Evolutionary conservation across 1,139 yeast genomes (phyloP), one percentile per base, ranked within the genome.

Genomic region (Yamadazyma triangularis): DNA sequence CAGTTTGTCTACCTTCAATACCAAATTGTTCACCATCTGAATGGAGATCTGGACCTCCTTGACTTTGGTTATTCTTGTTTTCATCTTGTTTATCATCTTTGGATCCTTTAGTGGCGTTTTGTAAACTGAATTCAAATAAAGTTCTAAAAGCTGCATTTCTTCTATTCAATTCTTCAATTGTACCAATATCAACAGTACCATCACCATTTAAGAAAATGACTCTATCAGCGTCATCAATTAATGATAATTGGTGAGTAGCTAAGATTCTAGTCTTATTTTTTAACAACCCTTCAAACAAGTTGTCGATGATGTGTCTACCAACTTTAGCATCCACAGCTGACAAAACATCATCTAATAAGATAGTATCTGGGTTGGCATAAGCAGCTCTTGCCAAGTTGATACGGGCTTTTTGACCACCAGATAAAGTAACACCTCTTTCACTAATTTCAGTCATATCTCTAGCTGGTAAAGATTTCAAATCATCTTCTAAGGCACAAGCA

Each of bases 371-470:
- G 25, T 53, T 48, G 8, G 65, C 49, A 43, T 64, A 64, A 27
- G 55, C 58, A n/a, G 70, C 67, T 45, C 70, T 53, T 9, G 70
- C 70, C 41, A 64, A 55, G 38, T 60, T 60, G 27, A 64, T 58
- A 43, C 70, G 50, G 9, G 70, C 69, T 38, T 61, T 62, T 47
- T 64, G 70, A 23, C 70, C 70, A 23, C 70, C 70, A 27, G 67
- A 60, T 30, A 64, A 51, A 1, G 66, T 64, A 24, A 64, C 51
- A 40, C 70, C 70, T 40, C 69, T 51, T 47, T 64, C 70, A 33
- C 70, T 70, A 31, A 64, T 60, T 43, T 64, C 70, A 15, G 70
- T 64, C 25, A 48, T 36, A 40, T 64, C 70, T 27, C 58, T 56
- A 18, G 64, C 62, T 2, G 64, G 63, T 22, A 64, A 53, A 13